phyloP scores from a whole-genome alignment of 1,139 yeast species.

The Nadsonia commutata region DNA sequence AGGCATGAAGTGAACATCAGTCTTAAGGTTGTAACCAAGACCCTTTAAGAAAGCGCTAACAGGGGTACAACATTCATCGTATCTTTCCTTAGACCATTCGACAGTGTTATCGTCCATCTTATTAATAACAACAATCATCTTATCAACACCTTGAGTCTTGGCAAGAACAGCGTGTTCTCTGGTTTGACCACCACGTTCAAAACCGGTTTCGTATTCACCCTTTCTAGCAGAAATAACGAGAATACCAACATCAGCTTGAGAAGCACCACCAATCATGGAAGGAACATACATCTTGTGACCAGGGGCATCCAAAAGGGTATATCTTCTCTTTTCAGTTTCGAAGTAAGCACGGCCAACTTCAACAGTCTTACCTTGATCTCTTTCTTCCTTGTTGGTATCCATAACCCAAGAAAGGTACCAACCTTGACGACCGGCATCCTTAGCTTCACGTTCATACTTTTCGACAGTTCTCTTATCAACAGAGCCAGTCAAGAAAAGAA shows the following conservation, averaged over 20 bases:
- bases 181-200: constrained; percentile 98
- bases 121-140: constrained; percentile 82
- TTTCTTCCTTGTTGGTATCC: constrained; percentile 98
- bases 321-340: constrained; percentile 95
- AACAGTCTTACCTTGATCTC: constrained; percentile 96
- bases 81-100: constrained; percentile 88
- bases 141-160: constrained; percentile 94
- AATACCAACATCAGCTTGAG: constrained; percentile 97
- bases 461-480: constrained; percentile 99
- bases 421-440: constrained; percentile 98
- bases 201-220: constrained; percentile 98
- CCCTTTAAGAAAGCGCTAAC: constrained; percentile 67
- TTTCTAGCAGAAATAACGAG: constrained; percentile 95
- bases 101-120: constrained; percentile 99
- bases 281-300: constrained; percentile 98
- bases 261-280: constrained; percentile 99
- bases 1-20: constrained; percentile 85
- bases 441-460: constrained; percentile 94
- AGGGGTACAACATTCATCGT: constrained; percentile 85
- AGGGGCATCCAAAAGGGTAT: constrained; percentile 96
- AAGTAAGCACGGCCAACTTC: constrained; percentile 97
- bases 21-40: constrained; percentile 72
- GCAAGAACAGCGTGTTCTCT: constrained; percentile 97
- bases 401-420: constrained; percentile 99
- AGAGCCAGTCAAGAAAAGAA: constrained; percentile 83